Conservation (phyloP, 2,329 filamentous ascomycete genomes). For the Penicillium griseofulvum region DNA sequence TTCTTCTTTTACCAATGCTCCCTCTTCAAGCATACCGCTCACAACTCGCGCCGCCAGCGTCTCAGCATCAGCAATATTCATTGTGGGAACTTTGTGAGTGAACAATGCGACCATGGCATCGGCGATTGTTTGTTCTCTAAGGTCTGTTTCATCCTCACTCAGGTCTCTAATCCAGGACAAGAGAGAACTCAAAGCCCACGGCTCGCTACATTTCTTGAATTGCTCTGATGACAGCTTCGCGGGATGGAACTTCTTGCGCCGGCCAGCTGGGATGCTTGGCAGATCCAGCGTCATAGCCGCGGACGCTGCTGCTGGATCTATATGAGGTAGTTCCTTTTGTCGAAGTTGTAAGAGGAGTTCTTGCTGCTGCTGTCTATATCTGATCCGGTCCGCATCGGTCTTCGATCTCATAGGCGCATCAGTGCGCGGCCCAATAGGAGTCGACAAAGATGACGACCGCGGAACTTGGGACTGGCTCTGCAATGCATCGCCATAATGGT, state of each 20-base stretch:
- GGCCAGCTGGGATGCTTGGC: slow-evolving; percentile 75
- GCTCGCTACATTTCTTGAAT: slow-evolving; percentile 80
- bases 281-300: slow-evolving; percentile 69
- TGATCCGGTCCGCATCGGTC: slow-evolving; percentile 77
- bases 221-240: slow-evolving; percentile 77
- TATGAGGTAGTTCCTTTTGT: slow-evolving; percentile 38
- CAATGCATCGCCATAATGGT: slow-evolving; percentile 51
- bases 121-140: slow-evolving; percentile 79
- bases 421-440: slow-evolving; percentile 72
- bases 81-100: slow-evolving; percentile 91
- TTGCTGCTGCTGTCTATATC: slow-evolving; percentile 54
- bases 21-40: slow-evolving; percentile 72
- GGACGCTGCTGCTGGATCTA: slow-evolving; percentile 50
- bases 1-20: slow-evolving; percentile 80
- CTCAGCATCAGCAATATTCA: slow-evolving; percentile 97
- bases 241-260: slow-evolving; percentile 80
- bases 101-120: slow-evolving; percentile 88
- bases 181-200: slow-evolving; percentile 90
- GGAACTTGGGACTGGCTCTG: slow-evolving; percentile 53
- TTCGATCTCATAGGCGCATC: slow-evolving; percentile 85
- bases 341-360: slow-evolving; percentile 54
- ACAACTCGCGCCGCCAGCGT: slow-evolving; percentile 76
- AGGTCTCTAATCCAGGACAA: slow-evolving; percentile 82
- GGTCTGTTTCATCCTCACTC: slow-evolving; percentile 85
- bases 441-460: slow-evolving; percentile 78